These are phyloP conservation scores for Fusarium napiforme DNA, from an alignment of 2,329 filamentous ascomycete species.

Conservation along the genomic window DNA sequence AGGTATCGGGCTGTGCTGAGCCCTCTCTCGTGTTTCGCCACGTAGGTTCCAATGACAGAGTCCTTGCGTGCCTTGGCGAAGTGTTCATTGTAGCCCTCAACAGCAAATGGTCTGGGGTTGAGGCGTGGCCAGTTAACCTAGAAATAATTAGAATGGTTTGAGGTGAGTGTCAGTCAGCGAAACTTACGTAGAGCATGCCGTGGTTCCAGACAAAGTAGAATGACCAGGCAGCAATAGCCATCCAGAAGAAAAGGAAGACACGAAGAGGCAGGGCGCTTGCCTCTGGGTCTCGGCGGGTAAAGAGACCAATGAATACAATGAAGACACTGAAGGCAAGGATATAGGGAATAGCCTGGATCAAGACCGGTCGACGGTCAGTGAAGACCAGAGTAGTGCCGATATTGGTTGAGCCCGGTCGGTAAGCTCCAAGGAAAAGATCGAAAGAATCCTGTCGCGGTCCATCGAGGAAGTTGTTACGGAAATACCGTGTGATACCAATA, in stretches of 20 bases:
- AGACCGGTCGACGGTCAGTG: slow-evolving; percentile 82
- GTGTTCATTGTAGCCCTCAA: slow-evolving; percentile 89
- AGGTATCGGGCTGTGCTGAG: slow-evolving; percentile 84
- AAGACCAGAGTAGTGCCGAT: slow-evolving; percentile 81
- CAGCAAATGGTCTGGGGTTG: slow-evolving; percentile 86
- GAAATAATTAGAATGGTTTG: slow-evolving; percentile 19
- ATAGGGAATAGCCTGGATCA: slow-evolving; percentile 95
- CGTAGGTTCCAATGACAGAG: slow-evolving; percentile 78
- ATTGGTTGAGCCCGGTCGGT: slow-evolving; percentile 77
- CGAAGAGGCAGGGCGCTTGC: slow-evolving; percentile 83
- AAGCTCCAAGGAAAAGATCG: slow-evolving; percentile 90
- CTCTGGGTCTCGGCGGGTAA: slow-evolving; percentile 77
- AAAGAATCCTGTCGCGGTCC: slow-evolving; percentile 95
- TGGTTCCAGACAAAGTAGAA: slow-evolving; percentile 82
- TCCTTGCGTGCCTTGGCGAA: slow-evolving; percentile 85
- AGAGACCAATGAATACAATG: slow-evolving; percentile 78
- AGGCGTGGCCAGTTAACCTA: slow-evolving; percentile 99
- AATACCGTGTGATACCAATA: slow-evolving; percentile 89
- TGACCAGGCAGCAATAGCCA: slow-evolving; percentile 75
- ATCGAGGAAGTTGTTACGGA: slow-evolving; percentile 93
- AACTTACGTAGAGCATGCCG: slow-evolving; percentile 92
- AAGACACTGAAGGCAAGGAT: slow-evolving; percentile 87
- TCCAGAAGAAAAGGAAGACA: slow-evolving; percentile 83
- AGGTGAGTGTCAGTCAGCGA: not conserved
- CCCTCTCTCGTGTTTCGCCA: slow-evolving; percentile 78